These are phyloP conservation scores for Calonectria naviculata DNA, from an alignment of 2,329 filamentous ascomycete genomes.

Conservation along the genomic window DNA sequence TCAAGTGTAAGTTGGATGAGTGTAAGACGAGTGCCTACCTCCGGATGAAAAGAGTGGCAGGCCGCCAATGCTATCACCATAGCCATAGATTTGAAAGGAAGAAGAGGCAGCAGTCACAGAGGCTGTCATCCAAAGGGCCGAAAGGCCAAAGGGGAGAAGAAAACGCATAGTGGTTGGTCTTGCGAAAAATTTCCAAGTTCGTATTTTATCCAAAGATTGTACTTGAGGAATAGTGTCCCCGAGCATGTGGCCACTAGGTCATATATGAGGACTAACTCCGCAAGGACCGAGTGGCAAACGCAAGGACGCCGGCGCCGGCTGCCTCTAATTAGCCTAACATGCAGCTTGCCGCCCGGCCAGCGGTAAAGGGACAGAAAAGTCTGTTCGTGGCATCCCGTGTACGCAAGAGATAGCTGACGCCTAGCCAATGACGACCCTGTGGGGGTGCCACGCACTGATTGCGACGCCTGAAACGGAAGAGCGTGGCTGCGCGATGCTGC, in stretches of 20 bases:
- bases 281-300: neutral
- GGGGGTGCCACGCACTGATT: slow-evolving; percentile 2
- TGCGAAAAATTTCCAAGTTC: neutral
- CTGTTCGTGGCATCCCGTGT: no score
- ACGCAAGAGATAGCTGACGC: neutral
- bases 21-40: neutral
- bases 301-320: no score
- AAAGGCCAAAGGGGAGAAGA: neutral
- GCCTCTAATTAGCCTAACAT: neutral
- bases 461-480: slow-evolving; percentile 6
- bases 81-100: slow-evolving; percentile 11
- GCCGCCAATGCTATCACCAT: slow-evolving; percentile 8
- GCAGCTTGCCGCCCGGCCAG: neutral
- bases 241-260: neutral
- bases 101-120: neutral
- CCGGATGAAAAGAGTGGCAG: slow-evolving; percentile 11
- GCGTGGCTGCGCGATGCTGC: neutral
- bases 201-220: neutral
- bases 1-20: no score
- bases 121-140: neutral
- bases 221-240: neutral
- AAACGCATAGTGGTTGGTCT: neutral
- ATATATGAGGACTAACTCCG: neutral
- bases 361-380: neutral
- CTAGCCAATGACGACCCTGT: neutral